Evolutionary conservation across 148 eudicot genomes (phyloP).

Genomic region (Rhododendron vialii): DNA sequence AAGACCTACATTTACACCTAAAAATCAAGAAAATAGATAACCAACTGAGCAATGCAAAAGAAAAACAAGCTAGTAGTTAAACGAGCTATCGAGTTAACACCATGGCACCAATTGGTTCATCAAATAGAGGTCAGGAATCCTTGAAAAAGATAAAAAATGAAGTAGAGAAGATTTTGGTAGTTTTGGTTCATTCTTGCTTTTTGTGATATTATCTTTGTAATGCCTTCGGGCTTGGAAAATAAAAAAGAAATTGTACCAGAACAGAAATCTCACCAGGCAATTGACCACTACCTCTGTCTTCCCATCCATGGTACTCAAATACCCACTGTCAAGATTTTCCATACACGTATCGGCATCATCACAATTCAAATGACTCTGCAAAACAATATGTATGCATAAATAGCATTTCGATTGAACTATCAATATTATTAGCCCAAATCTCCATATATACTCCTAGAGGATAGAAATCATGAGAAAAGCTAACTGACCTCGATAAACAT

Average conservation of each 20-base stretch:
- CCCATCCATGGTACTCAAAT: background rate
- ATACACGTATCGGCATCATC: background rate
- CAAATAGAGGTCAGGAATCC: background rate
- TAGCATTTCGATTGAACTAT: background rate
- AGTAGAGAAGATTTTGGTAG: no score
- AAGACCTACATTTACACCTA: background rate
- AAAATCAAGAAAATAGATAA: background rate
- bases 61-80: background rate
- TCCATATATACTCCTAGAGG: background rate
- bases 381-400: background rate
- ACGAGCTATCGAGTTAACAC: background rate
- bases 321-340: constrained; percentile 4
- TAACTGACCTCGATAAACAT: constrained; percentile 31
- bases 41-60: background rate
- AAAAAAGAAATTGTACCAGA: background rate
- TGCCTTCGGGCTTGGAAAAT: no score
- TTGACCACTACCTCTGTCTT: constrained; percentile 12
- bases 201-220: no score
- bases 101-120: background rate
- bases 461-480: background rate
- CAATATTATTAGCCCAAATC: background rate
- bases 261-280: constrained; percentile 18
- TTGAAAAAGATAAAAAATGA: background rate
- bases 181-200: no score
- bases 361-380: constrained; percentile 9